phyloP scores from a whole-genome alignment of 1,139 yeast genomes.

The Torulaspora pretoriensis region DNA sequence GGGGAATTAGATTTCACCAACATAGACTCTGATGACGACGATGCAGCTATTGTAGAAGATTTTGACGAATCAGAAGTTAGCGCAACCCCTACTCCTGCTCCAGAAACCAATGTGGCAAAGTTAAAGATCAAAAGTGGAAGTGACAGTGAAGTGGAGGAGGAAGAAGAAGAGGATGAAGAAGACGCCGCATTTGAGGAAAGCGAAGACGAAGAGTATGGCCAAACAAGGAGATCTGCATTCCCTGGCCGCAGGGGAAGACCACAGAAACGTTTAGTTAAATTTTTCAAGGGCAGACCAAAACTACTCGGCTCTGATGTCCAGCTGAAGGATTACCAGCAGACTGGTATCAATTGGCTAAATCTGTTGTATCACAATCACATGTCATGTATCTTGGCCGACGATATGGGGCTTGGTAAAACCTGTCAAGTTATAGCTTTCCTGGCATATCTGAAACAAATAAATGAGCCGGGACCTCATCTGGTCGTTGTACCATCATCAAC shows the following conservation, averaged over 20 bases:
- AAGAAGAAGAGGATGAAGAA: slow-evolving; percentile 29
- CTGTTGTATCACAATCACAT: slow-evolving; percentile 70
- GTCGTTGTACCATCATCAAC: slow-evolving; percentile 96
- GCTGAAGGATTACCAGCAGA: slow-evolving; percentile 86
- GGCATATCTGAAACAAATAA: slow-evolving; percentile 70
- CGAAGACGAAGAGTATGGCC: slow-evolving; percentile 31
- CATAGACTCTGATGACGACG: slow-evolving; percentile 34
- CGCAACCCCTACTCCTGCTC: slow-evolving; percentile 21
- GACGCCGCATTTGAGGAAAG: slow-evolving; percentile 37
- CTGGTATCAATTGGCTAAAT: slow-evolving; percentile 91
- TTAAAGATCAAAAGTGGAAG: slow-evolving; percentile 5
- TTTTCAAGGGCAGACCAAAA: slow-evolving; percentile 68
- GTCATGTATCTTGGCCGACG: slow-evolving; percentile 95
- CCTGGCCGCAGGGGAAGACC: slow-evolving; percentile 15
- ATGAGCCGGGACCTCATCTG: slow-evolving; percentile 64
- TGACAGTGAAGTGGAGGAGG: slow-evolving; percentile 17
- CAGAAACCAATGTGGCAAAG: slow-evolving; percentile 7
- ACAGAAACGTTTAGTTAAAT: slow-evolving; percentile 38
- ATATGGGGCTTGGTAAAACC: slow-evolving; percentile 96
- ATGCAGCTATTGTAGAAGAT: slow-evolving; percentile 35
- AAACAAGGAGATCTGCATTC: slow-evolving; percentile 10
- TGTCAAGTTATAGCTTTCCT: slow-evolving; percentile 94
- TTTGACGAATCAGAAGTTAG: slow-evolving; percentile 26
- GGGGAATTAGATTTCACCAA: slow-evolving; percentile 36
- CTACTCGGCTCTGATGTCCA: slow-evolving; percentile 59